Conservation (phyloP, 805 yeast genomes). For the Saccharomyces jurei region DNA sequence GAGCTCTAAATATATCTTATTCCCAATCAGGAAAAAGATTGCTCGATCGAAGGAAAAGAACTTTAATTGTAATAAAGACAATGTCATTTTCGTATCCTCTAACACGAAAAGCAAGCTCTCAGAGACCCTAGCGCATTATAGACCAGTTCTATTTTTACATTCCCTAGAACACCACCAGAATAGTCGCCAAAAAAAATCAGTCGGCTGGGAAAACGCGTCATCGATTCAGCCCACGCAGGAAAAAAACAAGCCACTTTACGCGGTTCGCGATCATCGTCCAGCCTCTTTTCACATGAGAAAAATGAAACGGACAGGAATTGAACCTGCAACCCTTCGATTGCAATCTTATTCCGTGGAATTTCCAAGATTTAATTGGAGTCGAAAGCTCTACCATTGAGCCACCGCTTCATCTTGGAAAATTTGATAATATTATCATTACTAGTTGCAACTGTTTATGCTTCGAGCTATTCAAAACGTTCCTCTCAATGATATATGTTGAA, state of each 20-base stretch:
- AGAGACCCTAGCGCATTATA: background rate
- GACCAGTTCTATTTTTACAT: background rate
- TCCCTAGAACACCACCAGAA: background rate
- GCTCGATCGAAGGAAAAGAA: background rate
- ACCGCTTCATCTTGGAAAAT: slow-evolving; percentile 39
- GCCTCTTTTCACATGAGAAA: slow-evolving; percentile 1
- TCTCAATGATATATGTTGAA: too few species aligned
- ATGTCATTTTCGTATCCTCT: background rate
- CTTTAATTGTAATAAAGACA: background rate
- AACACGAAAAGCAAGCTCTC: background rate
- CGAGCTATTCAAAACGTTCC: too few species aligned
- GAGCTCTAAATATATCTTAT: background rate
- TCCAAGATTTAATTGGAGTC: slow-evolving; percentile 44
- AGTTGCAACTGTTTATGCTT: too few species aligned
- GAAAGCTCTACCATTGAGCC: slow-evolving; percentile 69
- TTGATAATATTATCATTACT: too few species aligned
- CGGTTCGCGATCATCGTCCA: background rate
- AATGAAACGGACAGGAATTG: slow-evolving; percentile 66
- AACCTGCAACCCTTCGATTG: slow-evolving; percentile 68
- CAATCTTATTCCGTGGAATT: slow-evolving; percentile 19
- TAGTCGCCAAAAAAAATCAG: background rate
- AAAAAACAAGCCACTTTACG: background rate
- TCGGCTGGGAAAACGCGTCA: background rate
- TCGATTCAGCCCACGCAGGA: background rate
- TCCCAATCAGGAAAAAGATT: background rate